Percentiles rank a stretch among this genome's conserved stretches.
Conservation (phyloP, 805 yeast genomes). For the Peterozyma xylosa region DNA sequence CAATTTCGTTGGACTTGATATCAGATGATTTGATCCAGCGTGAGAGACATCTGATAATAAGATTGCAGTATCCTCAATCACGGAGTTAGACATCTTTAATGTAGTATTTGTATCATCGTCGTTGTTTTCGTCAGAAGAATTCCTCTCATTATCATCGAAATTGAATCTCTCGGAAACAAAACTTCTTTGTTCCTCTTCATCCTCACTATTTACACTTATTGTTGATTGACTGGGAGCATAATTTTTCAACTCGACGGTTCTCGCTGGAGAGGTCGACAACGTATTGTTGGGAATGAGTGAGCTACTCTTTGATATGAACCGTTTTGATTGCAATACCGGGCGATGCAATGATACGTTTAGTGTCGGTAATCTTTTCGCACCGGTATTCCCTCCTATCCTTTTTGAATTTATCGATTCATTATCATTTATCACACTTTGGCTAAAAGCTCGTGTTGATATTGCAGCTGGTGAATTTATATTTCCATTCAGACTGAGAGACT, state of each 20-base stretch:
- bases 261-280: too few species aligned
- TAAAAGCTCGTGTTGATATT: conserved; percentile 2
- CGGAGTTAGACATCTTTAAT: neutral
- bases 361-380: too few species aligned
- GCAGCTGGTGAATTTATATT: conserved; percentile 2
- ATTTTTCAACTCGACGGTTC: too few species aligned
- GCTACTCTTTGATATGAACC: too few species aligned
- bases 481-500: neutral
- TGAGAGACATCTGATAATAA: neutral
- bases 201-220: neutral
- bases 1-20: too few species aligned
- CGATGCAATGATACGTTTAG: too few species aligned
- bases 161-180: conserved; percentile 1
- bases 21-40: too few species aligned
- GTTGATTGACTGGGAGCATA: too few species aligned
- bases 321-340: too few species aligned
- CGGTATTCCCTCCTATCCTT: neutral
- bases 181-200: conserved; percentile 3
- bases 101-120: conserved; percentile 6
- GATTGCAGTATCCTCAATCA: conserved; percentile 1
- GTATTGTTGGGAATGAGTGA: too few species aligned
- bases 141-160: neutral
- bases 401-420: conserved; percentile 6
- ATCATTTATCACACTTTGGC: conserved; percentile 6
- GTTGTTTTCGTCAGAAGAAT: neutral